Base-by-base conservation (phyloP, 2,329 filamentous ascomycete genomes). In the Parastagonospora avenae region DNA sequence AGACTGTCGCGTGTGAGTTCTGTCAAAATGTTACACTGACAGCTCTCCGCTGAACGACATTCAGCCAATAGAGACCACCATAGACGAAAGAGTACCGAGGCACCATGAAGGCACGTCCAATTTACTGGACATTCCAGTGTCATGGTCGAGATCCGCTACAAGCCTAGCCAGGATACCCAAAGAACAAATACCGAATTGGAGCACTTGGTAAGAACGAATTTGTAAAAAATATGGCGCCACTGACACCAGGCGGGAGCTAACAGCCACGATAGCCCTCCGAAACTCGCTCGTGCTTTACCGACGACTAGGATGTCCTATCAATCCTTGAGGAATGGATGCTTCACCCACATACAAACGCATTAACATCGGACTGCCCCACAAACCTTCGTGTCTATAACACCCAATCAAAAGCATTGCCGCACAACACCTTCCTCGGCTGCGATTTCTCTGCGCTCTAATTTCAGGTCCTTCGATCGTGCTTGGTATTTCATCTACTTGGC, bases 351-450 rank as follows among this genome's bases (percentile, higher is more conserved):
- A 24, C 19, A 24, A 24, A 24, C 19, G 19, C 19, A 24, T 24
- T 24, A 24, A 24, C 19, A 24, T 24, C 19, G 3, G 19, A 3
- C 19, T 24, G 19, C 19, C 19, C 19, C 19, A 24, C 19, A 24
- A 24, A 24, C 19, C 19, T 24, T 5, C 5, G 19, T 24, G 19
- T 8, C 19, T 8, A 5, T 27, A 8, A 28, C 28, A 24, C 16
- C 53, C 50, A 56, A 56, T 56, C 19, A 14, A 30, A n/a, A 8
- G 9, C 35, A 14, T 16, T 35, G 6, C 32, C 10, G 35, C 14
- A 14, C 14, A 30, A 42, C 2, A 54, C 30, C 43, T 45, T 56
- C 50, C 53, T 48, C 46, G 50, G 53, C 32, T 54, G n/a, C 15
- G 7, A 42, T 40, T 8, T 41, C 27, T 24, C 8, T 28, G 19